Evolutionary conservation across 2,329 filamentous ascomycete species (phyloP).

Genomic region (Drechslerella dactyloides): DNA sequence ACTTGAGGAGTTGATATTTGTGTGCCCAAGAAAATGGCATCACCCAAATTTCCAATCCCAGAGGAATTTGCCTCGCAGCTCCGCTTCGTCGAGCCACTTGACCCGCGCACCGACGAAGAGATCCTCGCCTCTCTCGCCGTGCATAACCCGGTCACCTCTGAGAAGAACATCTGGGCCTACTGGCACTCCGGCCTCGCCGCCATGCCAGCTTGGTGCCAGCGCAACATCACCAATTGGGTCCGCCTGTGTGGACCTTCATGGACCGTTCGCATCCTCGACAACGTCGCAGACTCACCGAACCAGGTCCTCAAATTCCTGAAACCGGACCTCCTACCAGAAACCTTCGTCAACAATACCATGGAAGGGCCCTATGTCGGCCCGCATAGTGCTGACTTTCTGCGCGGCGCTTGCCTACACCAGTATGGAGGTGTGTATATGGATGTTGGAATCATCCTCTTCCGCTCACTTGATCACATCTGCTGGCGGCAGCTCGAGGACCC

Average conservation of each 20-base stretch:
- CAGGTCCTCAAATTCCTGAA: constrained; percentile 58
- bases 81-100: constrained; percentile 52
- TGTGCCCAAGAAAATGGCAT: constrained; percentile 4
- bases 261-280: constrained; percentile 60
- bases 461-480: constrained; percentile 60
- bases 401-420: constrained; percentile 59
- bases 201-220: constrained; percentile 58
- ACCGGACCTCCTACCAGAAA: constrained; percentile 58
- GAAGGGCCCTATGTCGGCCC: constrained; percentile 59
- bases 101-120: constrained; percentile 56
- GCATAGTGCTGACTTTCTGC: constrained; percentile 62
- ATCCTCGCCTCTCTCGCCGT: constrained; percentile 56
- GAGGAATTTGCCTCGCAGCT: constrained; percentile 52
- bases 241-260: constrained; percentile 59
- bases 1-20: too few species aligned
- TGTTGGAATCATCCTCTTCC: constrained; percentile 59
- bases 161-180: constrained; percentile 61
- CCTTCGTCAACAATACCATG: constrained; percentile 61
- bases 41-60: constrained; percentile 53
- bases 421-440: constrained; percentile 62
- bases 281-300: constrained; percentile 57
- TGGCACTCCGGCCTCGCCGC: constrained; percentile 58
- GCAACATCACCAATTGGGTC: constrained; percentile 60
- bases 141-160: constrained; percentile 57
- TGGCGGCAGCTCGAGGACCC: constrained; percentile 60